Evolutionary conservation across 345 rosid genomes (phyloP), one percentile per base, ranked within the genome.

Genomic region (Syzygium grande): DNA sequence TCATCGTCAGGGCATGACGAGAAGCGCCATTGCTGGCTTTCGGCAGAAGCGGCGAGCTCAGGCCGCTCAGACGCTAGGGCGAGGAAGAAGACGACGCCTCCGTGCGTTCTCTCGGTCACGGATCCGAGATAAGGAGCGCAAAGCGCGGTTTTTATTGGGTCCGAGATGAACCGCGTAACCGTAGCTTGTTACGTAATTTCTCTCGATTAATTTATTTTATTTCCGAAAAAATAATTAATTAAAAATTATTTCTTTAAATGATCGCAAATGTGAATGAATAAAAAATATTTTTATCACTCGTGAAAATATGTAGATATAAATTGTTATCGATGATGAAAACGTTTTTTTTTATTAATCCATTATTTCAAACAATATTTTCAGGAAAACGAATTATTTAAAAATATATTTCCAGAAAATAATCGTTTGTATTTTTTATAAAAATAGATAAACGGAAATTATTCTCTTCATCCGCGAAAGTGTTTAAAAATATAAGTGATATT

Each of bases 381-480:
- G 13, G 61, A 56, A 11, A 10, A 56, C 4, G 10, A 56, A 56
- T 56, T 56, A 56, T 23, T 4, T 3, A 56, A 12, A 56, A 56
- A 0, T 56, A 23, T 0, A n/a, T 56, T 56, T 56, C 23, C 0
- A 22, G 43, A 1, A 56, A 56, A 56, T 12, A n/a, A n/a, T n/a
- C n/a, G n/a, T n/a, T n/a, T n/a, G n/a, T n/a, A n/a, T n/a, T n/a
- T n/a, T n/a, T n/a, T n/a, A n/a, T n/a, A n/a, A n/a, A n/a, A n/a
- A n/a, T n/a, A n/a, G n/a, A 2, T 2, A 7, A 23, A 56, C 3
- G 61, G 12, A 56, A 56, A 56, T 22, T 4, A 56, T 56, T 22
- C 1, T 23, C 0, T 23, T 23, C 1, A 6, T 56, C 1, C 0
- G 9, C 10, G 2, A 56, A 56, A 23, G 9, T 56, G 11, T 23